Evolutionary conservation across 441 rosid genomes (phyloP), one percentile per base, ranked within the genome.

Genomic region (Theobroma grandiflorum): DNA sequence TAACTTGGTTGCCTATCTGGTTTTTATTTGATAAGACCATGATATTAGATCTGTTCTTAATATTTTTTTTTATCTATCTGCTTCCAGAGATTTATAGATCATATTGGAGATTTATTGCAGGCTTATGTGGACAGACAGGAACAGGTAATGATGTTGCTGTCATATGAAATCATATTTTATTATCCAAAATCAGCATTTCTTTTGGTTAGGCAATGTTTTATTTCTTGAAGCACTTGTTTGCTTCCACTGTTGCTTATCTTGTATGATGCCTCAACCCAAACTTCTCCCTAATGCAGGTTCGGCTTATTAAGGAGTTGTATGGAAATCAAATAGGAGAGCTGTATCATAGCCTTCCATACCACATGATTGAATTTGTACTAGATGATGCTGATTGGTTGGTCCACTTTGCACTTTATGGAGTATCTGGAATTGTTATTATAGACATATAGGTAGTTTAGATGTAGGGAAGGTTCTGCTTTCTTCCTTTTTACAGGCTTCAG

Each of bases 101-200:
- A 88, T 75, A 81, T 95, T 85, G 99, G 97, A 87, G 96, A 92
- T 76, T 91, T 95, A 76, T 82, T 95, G 86, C 99, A 97, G 84
- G 95, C 99, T 68, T 95, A 90, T 80, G 97, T 97, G 82, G 99
- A 97, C 74, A 88, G 99, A 87, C 88, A 94, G 75, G 98, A 94
- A 76, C 99, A 97, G 97, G 99, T 97, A 79, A 77, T 76, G 79
- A 12, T 73, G 57, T 66, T 83, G 59, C 61, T 83, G 22, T 62
- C 57, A 72, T 57, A 22, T 33, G 61, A 33, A 33, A 45, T 49
- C 4, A 53, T 37, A 37, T 11, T 16, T 3, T 16, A 65, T 66
- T 12, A 38, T 74, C 40, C 43, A 12, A 63, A n/a, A 76, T 14
- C 8, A 20, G 40, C 2, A 43, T n/a, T 33, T 61, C 11, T 40